Conservation (phyloP, 306 rosid genomes). For the Abrus pulchellus region DNA sequence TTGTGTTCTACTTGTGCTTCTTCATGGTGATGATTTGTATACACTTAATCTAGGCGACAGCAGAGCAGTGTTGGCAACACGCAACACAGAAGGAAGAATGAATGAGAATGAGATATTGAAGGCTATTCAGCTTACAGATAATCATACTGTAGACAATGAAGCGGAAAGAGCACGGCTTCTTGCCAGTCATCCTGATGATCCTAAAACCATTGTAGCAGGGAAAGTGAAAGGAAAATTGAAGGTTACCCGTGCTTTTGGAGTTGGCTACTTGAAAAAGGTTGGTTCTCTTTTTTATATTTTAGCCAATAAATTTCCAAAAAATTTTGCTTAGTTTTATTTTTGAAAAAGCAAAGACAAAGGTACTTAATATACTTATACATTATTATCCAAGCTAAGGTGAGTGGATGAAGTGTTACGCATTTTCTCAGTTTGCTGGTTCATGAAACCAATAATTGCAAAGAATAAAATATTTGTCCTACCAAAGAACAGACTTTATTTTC, state of each 20-base stretch:
- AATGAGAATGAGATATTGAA: slow-evolving; percentile 58
- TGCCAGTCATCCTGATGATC: slow-evolving; percentile 86
- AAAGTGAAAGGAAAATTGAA: slow-evolving; percentile 95
- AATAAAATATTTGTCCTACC: slow-evolving; percentile 8
- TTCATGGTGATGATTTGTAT: slow-evolving; percentile 86
- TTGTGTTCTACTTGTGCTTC: slow-evolving; percentile 90
- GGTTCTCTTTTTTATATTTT: slow-evolving; percentile 23
- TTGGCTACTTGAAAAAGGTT: slow-evolving; percentile 98
- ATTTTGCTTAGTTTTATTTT: slow-evolving; percentile 22
- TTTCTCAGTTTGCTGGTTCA: slow-evolving; percentile 23
- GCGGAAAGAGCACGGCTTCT: slow-evolving; percentile 72
- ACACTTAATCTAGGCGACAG: slow-evolving; percentile 95
- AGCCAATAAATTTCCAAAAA: slow-evolving; percentile 31
- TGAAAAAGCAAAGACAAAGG: background rate
- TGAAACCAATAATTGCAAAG: background rate
- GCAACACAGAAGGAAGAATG: slow-evolving; percentile 36
- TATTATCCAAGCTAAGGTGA: slow-evolving; percentile 29
- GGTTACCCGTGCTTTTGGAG: slow-evolving; percentile 98
- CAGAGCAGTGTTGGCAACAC: slow-evolving; percentile 85
- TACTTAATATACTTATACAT: background rate
- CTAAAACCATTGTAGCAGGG: slow-evolving; percentile 69
- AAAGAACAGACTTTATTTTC: slow-evolving; percentile 21
- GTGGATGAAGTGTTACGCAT: slow-evolving; percentile 39
- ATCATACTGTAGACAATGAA: slow-evolving; percentile 87
- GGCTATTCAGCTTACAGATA: slow-evolving; percentile 88